Evolutionary conservation across 306 rosid genomes (phyloP).

Genomic region (Purshia tridentata): DNA sequence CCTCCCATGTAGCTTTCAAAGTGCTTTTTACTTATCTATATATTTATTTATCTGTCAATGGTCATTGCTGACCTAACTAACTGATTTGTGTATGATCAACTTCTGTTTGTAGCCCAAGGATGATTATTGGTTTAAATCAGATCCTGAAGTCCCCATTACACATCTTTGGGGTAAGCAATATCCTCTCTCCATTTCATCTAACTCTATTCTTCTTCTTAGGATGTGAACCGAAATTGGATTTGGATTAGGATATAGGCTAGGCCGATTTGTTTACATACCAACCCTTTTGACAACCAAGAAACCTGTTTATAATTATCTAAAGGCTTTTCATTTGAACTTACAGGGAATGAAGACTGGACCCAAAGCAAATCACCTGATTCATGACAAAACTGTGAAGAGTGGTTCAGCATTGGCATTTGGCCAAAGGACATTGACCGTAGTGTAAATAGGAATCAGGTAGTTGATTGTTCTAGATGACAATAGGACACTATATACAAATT

Average conservation of each 20-base stretch:
- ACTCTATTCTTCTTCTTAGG: too few species aligned
- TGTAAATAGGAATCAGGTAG: slow-evolving; percentile 33
- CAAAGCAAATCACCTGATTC: slow-evolving; percentile 27
- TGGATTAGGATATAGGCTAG: neutral
- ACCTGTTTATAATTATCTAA: neutral
- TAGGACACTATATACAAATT: slow-evolving; percentile 26
- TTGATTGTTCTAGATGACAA: slow-evolving; percentile 30
- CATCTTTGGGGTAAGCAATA: slow-evolving; percentile 65
- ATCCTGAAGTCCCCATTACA: slow-evolving; percentile 56
- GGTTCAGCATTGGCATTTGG: slow-evolving; percentile 18
- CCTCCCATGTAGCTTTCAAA: neutral
- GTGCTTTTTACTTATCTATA: neutral
- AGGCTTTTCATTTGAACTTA: slow-evolving; percentile 16
- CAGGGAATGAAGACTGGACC: slow-evolving; percentile 39
- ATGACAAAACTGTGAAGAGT: slow-evolving; percentile 24
- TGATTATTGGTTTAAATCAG: slow-evolving; percentile 84
- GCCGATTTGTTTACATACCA: neutral
- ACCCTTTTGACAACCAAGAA: neutral
- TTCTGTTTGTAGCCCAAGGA: slow-evolving; percentile 48
- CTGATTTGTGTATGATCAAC: slow-evolving; percentile 14
- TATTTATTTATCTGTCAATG: neutral
- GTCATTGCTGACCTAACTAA: neutral
- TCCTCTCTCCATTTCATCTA: slow-evolving; percentile 19
- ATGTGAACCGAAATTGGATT: neutral
- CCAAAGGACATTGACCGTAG: slow-evolving; percentile 23